Percentiles rank a stretch among this genome's conserved stretches.
phyloP scores from a whole-genome alignment of 2,329 filamentous ascomycete species.

The Xylaria sp. region DNA sequence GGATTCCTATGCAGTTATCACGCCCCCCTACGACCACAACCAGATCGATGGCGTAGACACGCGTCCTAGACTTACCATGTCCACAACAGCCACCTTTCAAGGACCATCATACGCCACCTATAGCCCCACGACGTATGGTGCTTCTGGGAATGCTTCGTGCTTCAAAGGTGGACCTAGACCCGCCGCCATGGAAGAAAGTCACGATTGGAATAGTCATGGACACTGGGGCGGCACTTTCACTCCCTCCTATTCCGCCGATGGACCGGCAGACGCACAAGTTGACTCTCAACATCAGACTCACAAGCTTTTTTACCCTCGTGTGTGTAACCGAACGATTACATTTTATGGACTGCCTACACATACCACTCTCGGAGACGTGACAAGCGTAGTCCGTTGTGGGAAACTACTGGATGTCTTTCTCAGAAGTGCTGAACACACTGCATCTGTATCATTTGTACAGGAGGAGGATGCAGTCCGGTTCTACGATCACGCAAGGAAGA shows the following conservation, averaged over 20 bases:
- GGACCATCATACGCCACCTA: conserved; percentile 9
- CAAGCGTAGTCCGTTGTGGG: conserved; percentile 70
- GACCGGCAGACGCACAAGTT: conserved; percentile 23
- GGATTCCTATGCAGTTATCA: conserved; percentile 12
- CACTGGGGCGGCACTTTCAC: conserved; percentile 27
- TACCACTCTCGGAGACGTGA: conserved; percentile 70
- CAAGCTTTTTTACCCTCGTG: conserved; percentile 43
- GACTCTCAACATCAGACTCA: conserved; percentile 20
- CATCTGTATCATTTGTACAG: conserved; percentile 73
- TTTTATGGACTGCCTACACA: conserved; percentile 66
- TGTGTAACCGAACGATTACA: conserved; percentile 62
- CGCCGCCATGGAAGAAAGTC: conserved; percentile 20
- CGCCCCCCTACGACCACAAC: conserved; percentile 16
- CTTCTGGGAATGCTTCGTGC: conserved; percentile 8
- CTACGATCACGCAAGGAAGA: conserved; percentile 64
- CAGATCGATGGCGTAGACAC: conserved; percentile 15
- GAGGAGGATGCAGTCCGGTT: conserved; percentile 68
- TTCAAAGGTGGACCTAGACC: conserved; percentile 11
- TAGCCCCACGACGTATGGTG: not conserved
- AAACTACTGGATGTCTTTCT: conserved; percentile 72
- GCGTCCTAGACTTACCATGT: conserved; percentile 1
- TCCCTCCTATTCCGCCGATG: conserved; percentile 33
- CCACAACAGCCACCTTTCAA: conserved; percentile 5
- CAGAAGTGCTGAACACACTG: conserved; percentile 62
- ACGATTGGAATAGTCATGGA: conserved; percentile 33